A percentile compares a stretch with the other conserved stretches of the same genome.
phyloP scores from a whole-genome alignment of 1,284 basidiomycete species.

The Papiliotrema fonsecae region DNA sequence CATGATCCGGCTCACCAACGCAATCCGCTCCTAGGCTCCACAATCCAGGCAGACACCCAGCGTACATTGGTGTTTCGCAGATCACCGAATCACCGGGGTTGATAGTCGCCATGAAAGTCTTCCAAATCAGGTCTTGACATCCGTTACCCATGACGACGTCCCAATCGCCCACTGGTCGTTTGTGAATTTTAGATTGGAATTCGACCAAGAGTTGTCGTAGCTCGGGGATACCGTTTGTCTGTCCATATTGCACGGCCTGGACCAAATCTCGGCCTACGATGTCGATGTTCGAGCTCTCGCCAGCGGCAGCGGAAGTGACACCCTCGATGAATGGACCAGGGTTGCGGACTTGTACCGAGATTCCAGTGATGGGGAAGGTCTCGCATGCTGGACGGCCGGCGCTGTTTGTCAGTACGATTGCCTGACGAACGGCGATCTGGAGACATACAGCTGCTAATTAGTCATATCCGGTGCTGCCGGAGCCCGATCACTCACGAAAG shows the following conservation, averaged over 20 bases:
- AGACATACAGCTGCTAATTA: background rate
- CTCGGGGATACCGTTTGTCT: conserved; percentile 64
- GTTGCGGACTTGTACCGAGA: background rate
- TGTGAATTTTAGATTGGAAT: conserved; percentile 64
- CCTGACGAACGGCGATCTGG: background rate
- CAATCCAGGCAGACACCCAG: conserved; percentile 1
- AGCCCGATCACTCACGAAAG: background rate
- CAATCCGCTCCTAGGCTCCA: background rate
- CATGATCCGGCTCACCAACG: background rate
- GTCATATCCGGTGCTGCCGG: background rate
- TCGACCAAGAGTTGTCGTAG: conserved; percentile 63
- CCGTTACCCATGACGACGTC: conserved; percentile 71
- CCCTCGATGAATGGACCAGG: conserved; percentile 50
- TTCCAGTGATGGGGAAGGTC: conserved; percentile 74
- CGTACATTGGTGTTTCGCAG: conserved; percentile 78
- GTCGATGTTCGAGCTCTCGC: conserved; percentile 51
- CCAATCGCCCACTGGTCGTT: conserved; percentile 57
- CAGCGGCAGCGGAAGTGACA: conserved; percentile 50
- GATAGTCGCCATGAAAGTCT: conserved; percentile 60
- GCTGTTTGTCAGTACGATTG: conserved; percentile 9
- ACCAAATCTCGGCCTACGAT: conserved; percentile 59
- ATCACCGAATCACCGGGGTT: conserved; percentile 78
- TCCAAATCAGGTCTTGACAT: conserved; percentile 82
- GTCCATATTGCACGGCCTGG: conserved; percentile 69
- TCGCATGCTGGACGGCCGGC: conserved; percentile 71